Percentiles rank a stretch among this genome's conserved stretches.
These are phyloP conservation scores for Ceratonia siliqua DNA, from an alignment of 306 rosid species.

Conservation along the genomic window DNA sequence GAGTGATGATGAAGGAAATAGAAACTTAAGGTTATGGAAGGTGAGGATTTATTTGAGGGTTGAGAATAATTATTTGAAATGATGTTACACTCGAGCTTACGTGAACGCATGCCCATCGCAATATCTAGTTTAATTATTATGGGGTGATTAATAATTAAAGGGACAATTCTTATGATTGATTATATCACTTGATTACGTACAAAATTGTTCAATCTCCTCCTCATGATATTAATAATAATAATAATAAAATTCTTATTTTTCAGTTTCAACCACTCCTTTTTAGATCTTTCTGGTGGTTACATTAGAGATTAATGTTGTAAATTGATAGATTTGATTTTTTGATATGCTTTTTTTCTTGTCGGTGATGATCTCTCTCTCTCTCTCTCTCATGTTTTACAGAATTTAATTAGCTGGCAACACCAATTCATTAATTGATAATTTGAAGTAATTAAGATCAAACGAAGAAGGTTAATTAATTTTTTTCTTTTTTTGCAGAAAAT, in stretches of 20 bases:
- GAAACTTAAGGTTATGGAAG: not conserved
- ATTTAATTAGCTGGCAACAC: slow-evolving; percentile 18
- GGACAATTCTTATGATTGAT: not conserved
- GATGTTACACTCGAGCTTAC: not conserved
- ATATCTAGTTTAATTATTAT: not conserved
- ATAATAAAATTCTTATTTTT: not conserved
- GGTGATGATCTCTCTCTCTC: not conserved
- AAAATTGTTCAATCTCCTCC: not conserved
- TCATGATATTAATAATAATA: not conserved
- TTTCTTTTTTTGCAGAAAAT: not conserved
- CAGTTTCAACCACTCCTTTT: slow-evolving; percentile 17
- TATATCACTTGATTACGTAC: not conserved
- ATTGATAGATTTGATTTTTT: slow-evolving; percentile 31
- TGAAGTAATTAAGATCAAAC: not conserved
- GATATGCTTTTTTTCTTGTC: slow-evolving; percentile 3
- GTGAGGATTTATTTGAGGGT: not conserved
- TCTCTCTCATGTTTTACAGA: not conserved
- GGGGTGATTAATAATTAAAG: not conserved
- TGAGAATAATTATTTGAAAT: not conserved
- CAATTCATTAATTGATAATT: not conserved
- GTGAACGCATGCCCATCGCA: not conserved
- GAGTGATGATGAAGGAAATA: too few species aligned
- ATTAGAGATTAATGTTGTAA: slow-evolving; percentile 1
- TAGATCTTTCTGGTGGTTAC: slow-evolving; percentile 18
- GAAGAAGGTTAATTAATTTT: not conserved